Evolutionary conservation across 352 stramenopile species (phyloP).

Genomic region (Phytopythium mirpurense): DNA sequence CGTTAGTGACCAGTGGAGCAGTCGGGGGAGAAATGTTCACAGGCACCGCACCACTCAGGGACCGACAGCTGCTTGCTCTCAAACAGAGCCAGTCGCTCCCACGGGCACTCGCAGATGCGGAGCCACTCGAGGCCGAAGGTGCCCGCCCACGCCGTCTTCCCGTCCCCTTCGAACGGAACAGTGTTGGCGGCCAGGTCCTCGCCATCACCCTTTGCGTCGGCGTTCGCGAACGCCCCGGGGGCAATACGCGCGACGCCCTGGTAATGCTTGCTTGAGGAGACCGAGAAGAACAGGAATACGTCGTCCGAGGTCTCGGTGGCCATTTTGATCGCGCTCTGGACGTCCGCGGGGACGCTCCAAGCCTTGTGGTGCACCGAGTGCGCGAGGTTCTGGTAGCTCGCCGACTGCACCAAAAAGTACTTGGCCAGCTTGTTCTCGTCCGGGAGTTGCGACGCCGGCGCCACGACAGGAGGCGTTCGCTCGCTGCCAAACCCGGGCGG

Average conservation of each 20-base stretch:
- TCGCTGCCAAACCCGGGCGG: constrained; percentile 8
- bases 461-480: not conserved
- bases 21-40: not conserved
- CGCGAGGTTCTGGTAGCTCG: constrained; percentile 80
- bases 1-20: constrained; percentile 3
- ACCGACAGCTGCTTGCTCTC: constrained; percentile 64
- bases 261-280: constrained; percentile 72
- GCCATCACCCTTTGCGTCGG: constrained; percentile 18
- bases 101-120: constrained; percentile 84
- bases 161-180: constrained; percentile 59
- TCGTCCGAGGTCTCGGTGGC: constrained; percentile 69
- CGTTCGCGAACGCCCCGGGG: constrained; percentile 25
- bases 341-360: constrained; percentile 48
- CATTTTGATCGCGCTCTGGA: constrained; percentile 63
- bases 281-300: constrained; percentile 77
- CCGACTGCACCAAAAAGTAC: constrained; percentile 80
- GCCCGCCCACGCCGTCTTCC: constrained; percentile 44
- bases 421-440: constrained; percentile 73
- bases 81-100: constrained; percentile 67
- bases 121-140: constrained; percentile 80
- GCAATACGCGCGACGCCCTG: constrained; percentile 62
- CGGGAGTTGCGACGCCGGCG: constrained; percentile 33
- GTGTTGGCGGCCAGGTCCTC: constrained; percentile 41
- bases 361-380: constrained; percentile 70
- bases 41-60: constrained; percentile 43